Evolutionary conservation across 164 flowering plant species (phyloP), one percentile per base, ranked within the genome.

Genomic region (Aristolochia fimbriata): DNA sequence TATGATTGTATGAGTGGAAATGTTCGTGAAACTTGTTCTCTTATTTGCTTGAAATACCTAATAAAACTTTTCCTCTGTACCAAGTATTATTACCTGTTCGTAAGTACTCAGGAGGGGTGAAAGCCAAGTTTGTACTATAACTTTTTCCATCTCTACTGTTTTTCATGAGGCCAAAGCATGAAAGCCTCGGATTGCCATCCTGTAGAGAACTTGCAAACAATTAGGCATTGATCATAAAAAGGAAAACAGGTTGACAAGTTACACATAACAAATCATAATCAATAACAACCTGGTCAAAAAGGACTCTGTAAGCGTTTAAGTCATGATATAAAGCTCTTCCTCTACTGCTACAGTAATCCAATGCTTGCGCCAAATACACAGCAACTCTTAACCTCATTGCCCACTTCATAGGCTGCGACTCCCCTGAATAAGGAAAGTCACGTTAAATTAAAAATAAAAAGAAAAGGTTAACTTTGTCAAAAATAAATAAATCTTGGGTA

Each of bases 101-200:
- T 58, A 60, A 47, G 63, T 60, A 66, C 59, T 66, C 64, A 17
- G 69, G 69, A 25, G 69, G 64, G 6, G 64, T 66, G 33, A 66
- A 66, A 53, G 69, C 69, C 64, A 66, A 60, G 46, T 66, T 66
- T 15, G 69, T 66, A 47, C 64, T 66, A 31, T 60, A 66, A 47
- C 68, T 65, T 65, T 65, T 65, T 27, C 69, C 69, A 66, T 66
- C 69, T 60, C 69, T 60, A 47, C 64, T 66, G 47, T 60, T 60
- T 51, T 66, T 60, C 69, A 66, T 66, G 33, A 66, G 63, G 4
- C 69, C 69, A 60, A 66, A 66, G 64, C 64, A 66, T n/a, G 69
- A 66, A 41, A 66, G 59, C 60, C 69, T 66, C 21, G 69, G 64
- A 60, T 53, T 66, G 22, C 59, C 60, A 55, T 66, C 69, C 69